phyloP scores from a whole-genome alignment of 257 asterid species.

The Cruciata laevipes region DNA sequence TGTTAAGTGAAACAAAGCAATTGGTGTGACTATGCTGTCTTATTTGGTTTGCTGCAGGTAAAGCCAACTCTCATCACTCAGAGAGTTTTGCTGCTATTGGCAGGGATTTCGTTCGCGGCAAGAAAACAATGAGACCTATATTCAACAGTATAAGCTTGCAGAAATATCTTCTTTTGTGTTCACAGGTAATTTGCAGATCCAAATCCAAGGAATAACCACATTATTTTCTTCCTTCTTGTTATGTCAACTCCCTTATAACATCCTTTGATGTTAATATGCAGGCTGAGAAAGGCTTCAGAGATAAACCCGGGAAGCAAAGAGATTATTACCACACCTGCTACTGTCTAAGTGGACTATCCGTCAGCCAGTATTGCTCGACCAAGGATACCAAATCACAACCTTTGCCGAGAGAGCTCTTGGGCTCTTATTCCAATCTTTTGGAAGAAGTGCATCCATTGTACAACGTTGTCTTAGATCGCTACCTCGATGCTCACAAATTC shows the following conservation, averaged over 20 bases:
- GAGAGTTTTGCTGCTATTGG: constrained; percentile 34
- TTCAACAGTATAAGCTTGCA: constrained; percentile 72
- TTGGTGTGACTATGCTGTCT: neutral
- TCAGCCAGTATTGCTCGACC: constrained; percentile 51
- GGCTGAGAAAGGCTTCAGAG: constrained; percentile 91
- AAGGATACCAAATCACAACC: constrained; percentile 51
- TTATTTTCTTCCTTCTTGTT: neutral
- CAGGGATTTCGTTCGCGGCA: constrained; percentile 40
- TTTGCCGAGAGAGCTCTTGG: constrained; percentile 53
- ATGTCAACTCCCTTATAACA: neutral
- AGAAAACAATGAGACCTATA: constrained; percentile 44
- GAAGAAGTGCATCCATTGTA: constrained; percentile 79
- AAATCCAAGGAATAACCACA: neutral
- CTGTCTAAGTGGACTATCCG: constrained; percentile 85
- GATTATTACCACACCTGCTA: constrained; percentile 94
- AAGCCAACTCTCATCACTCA: constrained; percentile 27
- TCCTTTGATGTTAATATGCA: constrained; percentile 22
- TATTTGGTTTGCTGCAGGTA: constrained; percentile 29
- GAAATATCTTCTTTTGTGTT: constrained; percentile 79
- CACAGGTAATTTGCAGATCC: constrained; percentile 50
- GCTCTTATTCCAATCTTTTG: constrained; percentile 67
- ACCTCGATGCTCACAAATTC: constrained; percentile 53
- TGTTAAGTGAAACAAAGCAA: no score
- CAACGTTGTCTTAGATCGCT: constrained; percentile 61
- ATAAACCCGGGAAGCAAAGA: constrained; percentile 84